Evolutionary conservation across 129 eudicot species (phyloP), one percentile per base, ranked within the genome.

Genomic region (Solidago caesia): DNA sequence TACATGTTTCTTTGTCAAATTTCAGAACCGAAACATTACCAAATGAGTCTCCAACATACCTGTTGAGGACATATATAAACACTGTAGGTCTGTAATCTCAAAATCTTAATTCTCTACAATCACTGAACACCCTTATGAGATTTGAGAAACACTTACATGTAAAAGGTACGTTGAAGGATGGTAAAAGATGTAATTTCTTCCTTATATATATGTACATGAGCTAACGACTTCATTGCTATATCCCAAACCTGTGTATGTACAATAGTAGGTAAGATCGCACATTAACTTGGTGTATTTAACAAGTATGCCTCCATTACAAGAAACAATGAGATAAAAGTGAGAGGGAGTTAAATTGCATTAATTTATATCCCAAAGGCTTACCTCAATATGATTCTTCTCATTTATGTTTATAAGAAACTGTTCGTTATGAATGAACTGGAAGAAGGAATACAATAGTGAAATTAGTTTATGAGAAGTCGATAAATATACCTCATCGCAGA

Each of bases 41-140:
- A 77, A 57, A 26, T 13, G 86, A 82, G 75, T 95, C 97, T 84
- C 99, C 99, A 70, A 89, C 78, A 84, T 88, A 95, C 87, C 99
- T 95, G 86, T 39, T 71, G 73, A 66, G 48, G 79, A 16, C 70
- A 72, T 7, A 51, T 48, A 73, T 33, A 46, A 42, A 33, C 16
- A 68, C 60, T 1, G 11, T 56, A 2, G 39, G 39, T 33, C 39
- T 58, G 68, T 74, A 68, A 62, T 21, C 21, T 45, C 16, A 58
- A 58, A 58, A 25, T 4, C 11, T 58, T 58, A 4, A 33, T 33
- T 51, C 12, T 53, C 63, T 74, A 58, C 25, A 70, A 41, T 57
- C 65, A 41, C 77, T 46, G 80, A 21, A 68, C 45, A 16, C 70
- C 68, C 14, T 75, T 66, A 44, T 45, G 66, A 73, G 78, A 46